Conservation (phyloP, 176 grass and related monocot species). For the Neostapfia colusana region DNA sequence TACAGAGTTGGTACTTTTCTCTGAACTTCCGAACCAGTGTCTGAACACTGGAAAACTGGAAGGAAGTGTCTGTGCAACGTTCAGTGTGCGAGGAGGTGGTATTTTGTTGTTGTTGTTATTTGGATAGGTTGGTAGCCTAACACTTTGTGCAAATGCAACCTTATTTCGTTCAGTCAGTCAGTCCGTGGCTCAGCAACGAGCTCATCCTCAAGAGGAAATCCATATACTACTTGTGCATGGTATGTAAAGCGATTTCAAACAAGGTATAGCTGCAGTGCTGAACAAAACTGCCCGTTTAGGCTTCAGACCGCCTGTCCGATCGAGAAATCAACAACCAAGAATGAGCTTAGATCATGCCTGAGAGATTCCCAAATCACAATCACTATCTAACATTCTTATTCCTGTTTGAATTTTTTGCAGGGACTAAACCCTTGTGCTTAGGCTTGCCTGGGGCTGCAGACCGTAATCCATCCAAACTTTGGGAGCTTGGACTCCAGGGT, state of each 20-base stretch:
- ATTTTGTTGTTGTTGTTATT: too few species aligned
- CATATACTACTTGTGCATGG: slow-evolving; percentile 76
- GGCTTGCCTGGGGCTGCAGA: slow-evolving; percentile 85
- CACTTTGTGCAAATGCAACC: too few species aligned
- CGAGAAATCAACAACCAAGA: background rate
- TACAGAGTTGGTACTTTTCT: background rate
- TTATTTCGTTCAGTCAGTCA: too few species aligned
- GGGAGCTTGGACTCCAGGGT: slow-evolving; percentile 77
- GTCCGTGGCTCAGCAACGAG: slow-evolving; percentile 78
- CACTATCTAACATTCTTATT: slow-evolving; percentile 28
- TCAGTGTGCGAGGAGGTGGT: slow-evolving; percentile 88
- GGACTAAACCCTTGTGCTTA: slow-evolving; percentile 73
- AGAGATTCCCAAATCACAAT: background rate
- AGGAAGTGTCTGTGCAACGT: background rate
- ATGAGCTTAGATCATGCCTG: background rate
- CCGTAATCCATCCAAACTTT: slow-evolving; percentile 72
- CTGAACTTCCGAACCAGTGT: background rate
- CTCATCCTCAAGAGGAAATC: slow-evolving; percentile 67
- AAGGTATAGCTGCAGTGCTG: background rate
- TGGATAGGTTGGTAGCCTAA: too few species aligned
- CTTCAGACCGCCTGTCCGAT: background rate
- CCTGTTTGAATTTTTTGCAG: slow-evolving; percentile 51
- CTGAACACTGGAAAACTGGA: background rate
- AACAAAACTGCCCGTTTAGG: background rate
- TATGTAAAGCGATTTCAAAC: slow-evolving; percentile 1